A percentile compares a stretch with the other conserved stretches of the same genome.
Evolutionary conservation across 23 red algal species (phyloP).

Genomic region (Gracilaria vermiculophylla): DNA sequence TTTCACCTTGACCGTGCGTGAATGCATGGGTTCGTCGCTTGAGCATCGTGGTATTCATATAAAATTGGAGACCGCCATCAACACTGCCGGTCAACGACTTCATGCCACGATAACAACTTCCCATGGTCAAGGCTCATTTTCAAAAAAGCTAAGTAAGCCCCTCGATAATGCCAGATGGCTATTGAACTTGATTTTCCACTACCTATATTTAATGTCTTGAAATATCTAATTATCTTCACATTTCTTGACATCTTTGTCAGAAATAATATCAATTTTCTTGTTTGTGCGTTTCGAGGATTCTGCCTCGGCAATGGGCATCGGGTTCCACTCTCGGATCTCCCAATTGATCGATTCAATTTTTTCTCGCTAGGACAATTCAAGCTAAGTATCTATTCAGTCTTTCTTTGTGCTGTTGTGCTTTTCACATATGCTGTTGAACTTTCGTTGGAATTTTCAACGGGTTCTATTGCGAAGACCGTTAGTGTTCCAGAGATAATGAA

Average conservation of each 20-base stretch:
- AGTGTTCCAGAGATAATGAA: neutral
- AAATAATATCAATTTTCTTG: neutral
- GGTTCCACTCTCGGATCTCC: neutral
- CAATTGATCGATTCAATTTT: neutral
- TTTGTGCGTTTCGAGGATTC: neutral
- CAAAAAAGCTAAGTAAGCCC: too few relatives aligned
- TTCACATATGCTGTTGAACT: slow-evolving; percentile 4
- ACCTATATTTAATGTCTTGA: neutral
- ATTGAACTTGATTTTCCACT: neutral
- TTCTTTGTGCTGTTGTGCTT: neutral
- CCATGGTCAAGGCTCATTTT: too few relatives aligned
- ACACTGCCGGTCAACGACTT: too few relatives aligned
- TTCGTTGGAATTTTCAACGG: neutral
- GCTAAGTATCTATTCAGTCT: neutral
- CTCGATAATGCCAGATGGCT: too few relatives aligned
- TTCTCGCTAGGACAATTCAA: neutral
- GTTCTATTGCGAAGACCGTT: neutral
- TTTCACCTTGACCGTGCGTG: too few relatives aligned
- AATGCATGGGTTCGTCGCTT: too few relatives aligned
- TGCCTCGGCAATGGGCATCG: neutral
- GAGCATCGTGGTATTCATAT: too few relatives aligned
- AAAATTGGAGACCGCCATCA: too few relatives aligned
- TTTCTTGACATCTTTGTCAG: slow-evolving; percentile 6
- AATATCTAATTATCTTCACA: neutral
- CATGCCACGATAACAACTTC: too few relatives aligned